Percentiles rank a stretch among this genome's conserved stretches.
These are phyloP conservation scores for Trichoderma lentiforme DNA, from an alignment of 2,329 filamentous ascomycete species.

Conservation along the genomic window DNA sequence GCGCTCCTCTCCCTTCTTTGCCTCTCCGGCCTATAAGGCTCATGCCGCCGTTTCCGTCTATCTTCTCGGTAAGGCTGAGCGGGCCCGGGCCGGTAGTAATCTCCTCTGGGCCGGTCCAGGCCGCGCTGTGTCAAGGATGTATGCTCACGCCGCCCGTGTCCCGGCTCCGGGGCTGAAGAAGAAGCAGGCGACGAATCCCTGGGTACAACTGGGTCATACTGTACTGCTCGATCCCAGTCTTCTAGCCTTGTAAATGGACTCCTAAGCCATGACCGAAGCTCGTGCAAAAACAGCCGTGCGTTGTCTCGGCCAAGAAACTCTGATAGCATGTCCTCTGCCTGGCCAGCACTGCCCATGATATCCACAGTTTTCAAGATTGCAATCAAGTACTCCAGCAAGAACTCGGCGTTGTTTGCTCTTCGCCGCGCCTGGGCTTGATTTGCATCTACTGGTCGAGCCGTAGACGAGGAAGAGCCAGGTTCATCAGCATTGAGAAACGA, in stretches of 20 bases:
- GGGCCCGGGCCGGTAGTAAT: not conserved
- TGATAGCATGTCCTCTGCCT: constrained; percentile 73
- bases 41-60: not conserved
- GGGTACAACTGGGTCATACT: constrained; percentile 50
- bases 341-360: constrained; percentile 71
- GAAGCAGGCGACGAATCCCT: not conserved
- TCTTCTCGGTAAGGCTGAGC: not conserved
- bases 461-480: constrained; percentile 20
- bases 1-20: not conserved
- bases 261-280: constrained; percentile 75
- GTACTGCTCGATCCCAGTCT: constrained; percentile 78
- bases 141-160: not conserved
- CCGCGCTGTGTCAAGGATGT: not conserved
- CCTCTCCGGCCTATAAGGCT: not conserved
- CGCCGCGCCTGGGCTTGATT: constrained; percentile 23
- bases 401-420: constrained; percentile 70
- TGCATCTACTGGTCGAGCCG: not conserved
- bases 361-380: constrained; percentile 81
- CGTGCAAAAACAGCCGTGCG: constrained; percentile 76
- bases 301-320: constrained; percentile 76
- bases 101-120: not conserved
- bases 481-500: constrained; percentile 56
- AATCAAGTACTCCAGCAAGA: constrained; percentile 80
- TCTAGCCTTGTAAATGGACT: constrained; percentile 71
- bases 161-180: not conserved